Conservation (phyloP, 768 basidiomycete genomes). For the Russula olivacea region DNA sequence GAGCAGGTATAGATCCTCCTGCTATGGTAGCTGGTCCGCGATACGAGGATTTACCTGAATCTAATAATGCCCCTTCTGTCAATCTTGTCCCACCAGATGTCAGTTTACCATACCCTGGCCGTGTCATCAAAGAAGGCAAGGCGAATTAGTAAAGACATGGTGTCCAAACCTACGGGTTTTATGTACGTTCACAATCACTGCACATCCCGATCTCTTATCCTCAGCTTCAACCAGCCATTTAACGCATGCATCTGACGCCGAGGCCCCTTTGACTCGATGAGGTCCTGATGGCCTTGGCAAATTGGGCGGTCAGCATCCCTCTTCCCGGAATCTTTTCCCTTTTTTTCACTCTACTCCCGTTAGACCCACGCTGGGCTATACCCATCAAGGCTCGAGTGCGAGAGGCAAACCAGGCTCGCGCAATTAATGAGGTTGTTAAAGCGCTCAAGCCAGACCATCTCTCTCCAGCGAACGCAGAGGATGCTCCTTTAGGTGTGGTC, state of each 20-base stretch:
- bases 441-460: constrained; percentile 43
- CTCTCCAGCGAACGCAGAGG: constrained; percentile 38
- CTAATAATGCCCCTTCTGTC: constrained; percentile 29
- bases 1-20: constrained; percentile 31
- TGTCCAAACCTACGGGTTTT: no score
- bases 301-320: constrained; percentile 58
- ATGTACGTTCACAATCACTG: constrained; percentile 29
- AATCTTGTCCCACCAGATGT: constrained; percentile 26
- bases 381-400: constrained; percentile 79
- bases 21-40: constrained; percentile 57
- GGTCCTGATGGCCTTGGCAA: constrained; percentile 49
- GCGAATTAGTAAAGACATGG: no score
- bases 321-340: constrained; percentile 16
- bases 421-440: constrained; percentile 71
- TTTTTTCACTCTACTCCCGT: constrained; percentile 23
- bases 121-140: no score
- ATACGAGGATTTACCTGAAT: constrained; percentile 52
- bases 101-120: constrained; percentile 32
- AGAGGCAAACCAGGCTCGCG: constrained; percentile 58
- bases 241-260: no score
- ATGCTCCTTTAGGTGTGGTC: constrained; percentile 63
- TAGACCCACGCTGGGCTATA: constrained; percentile 84
- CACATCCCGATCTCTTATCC: no score
- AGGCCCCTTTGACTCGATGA: no score
- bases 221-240: no score